Evolutionary conservation across 148 eudicot species (phyloP).

Genomic region (Nepenthes mirabilis): DNA sequence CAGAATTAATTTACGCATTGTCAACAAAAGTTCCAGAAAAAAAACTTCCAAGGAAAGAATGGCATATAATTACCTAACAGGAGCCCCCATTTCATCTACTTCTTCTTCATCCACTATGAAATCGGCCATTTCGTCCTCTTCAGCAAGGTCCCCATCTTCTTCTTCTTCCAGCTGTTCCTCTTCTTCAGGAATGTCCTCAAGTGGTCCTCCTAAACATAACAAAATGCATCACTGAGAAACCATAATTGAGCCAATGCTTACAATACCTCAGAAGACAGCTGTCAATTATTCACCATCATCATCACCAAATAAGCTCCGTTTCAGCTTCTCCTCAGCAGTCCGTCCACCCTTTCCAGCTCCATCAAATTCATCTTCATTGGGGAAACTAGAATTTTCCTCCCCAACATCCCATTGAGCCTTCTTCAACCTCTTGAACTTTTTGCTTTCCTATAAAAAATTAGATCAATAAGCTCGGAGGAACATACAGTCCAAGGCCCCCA

Average conservation of each 20-base stretch:
- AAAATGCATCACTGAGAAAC: neutral
- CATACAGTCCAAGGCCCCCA: neutral
- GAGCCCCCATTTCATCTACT: conserved; percentile 63
- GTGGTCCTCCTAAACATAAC: conserved; percentile 35
- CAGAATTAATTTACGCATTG: conserved; percentile 8
- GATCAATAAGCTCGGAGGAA: neutral
- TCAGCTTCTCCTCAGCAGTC: conserved; percentile 30
- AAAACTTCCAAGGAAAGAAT: neutral
- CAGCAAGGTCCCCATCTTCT: conserved; percentile 42
- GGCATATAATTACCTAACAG: conserved; percentile 35
- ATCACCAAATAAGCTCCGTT: conserved; percentile 60
- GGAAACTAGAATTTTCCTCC: conserved; percentile 49
- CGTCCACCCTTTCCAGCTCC: conserved; percentile 32
- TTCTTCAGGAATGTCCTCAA: conserved; percentile 82
- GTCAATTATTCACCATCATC: conserved; percentile 42
- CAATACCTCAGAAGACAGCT: neutral
- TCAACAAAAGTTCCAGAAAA: neutral
- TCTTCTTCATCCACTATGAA: conserved; percentile 92
- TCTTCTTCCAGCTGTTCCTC: conserved; percentile 54
- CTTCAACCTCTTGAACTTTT: conserved; percentile 47
- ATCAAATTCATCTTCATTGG: conserved; percentile 59
- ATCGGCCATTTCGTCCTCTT: conserved; percentile 92
- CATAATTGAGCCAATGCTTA: neutral
- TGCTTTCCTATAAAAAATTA: conserved; percentile 22
- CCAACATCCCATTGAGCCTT: conserved; percentile 47